Evolutionary conservation across 108 stramenopile species (phyloP), one percentile per base, ranked within the genome.

Genomic region (Stephanodiscus triporus): DNA sequence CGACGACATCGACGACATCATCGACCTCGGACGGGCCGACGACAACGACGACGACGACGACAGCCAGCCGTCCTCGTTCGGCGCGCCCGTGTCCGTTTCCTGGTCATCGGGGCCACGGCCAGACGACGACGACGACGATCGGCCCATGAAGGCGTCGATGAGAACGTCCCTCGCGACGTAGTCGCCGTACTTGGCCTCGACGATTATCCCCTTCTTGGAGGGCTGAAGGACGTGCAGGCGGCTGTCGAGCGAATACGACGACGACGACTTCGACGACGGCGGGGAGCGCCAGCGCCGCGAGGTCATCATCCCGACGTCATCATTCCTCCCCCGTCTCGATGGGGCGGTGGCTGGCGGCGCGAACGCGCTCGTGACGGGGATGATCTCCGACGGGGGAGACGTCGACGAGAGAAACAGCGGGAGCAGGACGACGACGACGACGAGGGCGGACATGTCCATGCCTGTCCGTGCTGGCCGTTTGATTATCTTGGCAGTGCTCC

Each of bases 71-170:
- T n/a, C n/a, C n/a, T n/a, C n/a, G n/a, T n/a, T n/a, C n/a, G n/a
- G n/a, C n/a, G n/a, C n/a, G n/a, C n/a, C n/a, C n/a, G n/a, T n/a
- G n/a, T n/a, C n/a, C n/a, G n/a, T n/a, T n/a, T n/a, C n/a, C n/a
- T n/a, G n/a, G n/a, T n/a, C n/a, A n/a, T n/a, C n/a, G n/a, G n/a
- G n/a, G n/a, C n/a, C n/a, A 24, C 9, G 53, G 1, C 4, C 53
- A 0, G 53, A 24, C 11, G 53, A 53, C 51, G n/a, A 0, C 26
- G 53, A 26, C 53, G 53, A 45, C 26, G 56, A 30, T 0, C 75
- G 56, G 9, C 75, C 75, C 75, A 76, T 68, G 48, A 76, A 68
- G 24, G 49, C 38, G 48, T 76, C 75, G 24, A 66, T 45, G 8
- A 76, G 29, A 5, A 66, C 47, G 42, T 76, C 75, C 32, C 56